Conservation (phyloP, 2,329 filamentous ascomycete genomes). For the Calycina herbarum region DNA sequence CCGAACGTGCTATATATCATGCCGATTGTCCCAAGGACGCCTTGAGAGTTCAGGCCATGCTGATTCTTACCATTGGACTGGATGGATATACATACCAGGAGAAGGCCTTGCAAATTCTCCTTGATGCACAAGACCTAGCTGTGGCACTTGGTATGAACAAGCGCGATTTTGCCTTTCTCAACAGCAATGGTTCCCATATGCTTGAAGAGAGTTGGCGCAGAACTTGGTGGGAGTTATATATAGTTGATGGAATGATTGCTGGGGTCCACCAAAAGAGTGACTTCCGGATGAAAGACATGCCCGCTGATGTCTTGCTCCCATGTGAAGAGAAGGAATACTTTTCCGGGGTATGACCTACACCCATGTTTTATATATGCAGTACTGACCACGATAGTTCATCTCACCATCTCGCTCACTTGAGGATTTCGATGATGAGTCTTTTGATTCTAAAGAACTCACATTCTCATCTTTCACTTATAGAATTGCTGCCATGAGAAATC, state of each 20-base stretch:
- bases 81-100: slow-evolving; percentile 73
- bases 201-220: slow-evolving; percentile 80
- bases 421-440: slow-evolving; percentile 69
- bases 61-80: slow-evolving; percentile 73
- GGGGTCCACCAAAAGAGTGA: slow-evolving; percentile 72
- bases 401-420: slow-evolving; percentile 63
- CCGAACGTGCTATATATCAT: slow-evolving; percentile 21
- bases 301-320: slow-evolving; percentile 69
- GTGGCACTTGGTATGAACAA: slow-evolving; percentile 75
- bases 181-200: slow-evolving; percentile 64
- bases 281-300: slow-evolving; percentile 65
- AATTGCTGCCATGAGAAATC: slow-evolving; percentile 74
- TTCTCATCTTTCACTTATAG: slow-evolving; percentile 87
- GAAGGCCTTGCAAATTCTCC: slow-evolving; percentile 65
- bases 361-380: not conserved
- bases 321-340: slow-evolving; percentile 63
- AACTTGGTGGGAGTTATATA: slow-evolving; percentile 79
- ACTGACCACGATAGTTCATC: slow-evolving; percentile 52
- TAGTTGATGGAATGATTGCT: slow-evolving; percentile 76
- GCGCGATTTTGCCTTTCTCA: slow-evolving; percentile 60
- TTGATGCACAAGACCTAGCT: slow-evolving; percentile 67
- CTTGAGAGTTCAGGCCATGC: slow-evolving; percentile 72
- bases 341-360: slow-evolving; percentile 19
- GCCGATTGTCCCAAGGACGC: slow-evolving; percentile 27
- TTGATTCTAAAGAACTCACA: slow-evolving; percentile 62